Evolutionary conservation across 179 eudicot species (phyloP).

Genomic region (Beta corolliflora): DNA sequence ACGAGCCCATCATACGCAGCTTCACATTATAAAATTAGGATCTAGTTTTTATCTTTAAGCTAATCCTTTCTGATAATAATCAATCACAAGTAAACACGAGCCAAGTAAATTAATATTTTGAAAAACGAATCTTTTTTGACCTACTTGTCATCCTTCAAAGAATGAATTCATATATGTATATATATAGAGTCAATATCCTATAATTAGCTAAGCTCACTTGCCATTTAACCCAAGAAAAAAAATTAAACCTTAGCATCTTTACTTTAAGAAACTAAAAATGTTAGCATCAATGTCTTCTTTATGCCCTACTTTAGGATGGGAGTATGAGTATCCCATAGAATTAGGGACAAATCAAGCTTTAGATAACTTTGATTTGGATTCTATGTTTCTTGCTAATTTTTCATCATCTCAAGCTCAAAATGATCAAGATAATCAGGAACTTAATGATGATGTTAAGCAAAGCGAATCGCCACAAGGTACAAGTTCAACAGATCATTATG

Average conservation of each 20-base stretch:
- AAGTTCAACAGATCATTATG: slow-evolving; percentile 17
- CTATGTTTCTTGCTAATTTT: slow-evolving; percentile 10
- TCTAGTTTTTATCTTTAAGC: not conserved
- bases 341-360: slow-evolving; percentile 20
- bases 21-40: not conserved
- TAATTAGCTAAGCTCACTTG: not conserved
- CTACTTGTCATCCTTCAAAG: not conserved
- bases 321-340: slow-evolving; percentile 25
- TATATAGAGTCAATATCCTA: not conserved
- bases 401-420: slow-evolving; percentile 5
- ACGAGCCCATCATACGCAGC: not conserved
- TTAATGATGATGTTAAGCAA: not conserved
- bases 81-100: not conserved
- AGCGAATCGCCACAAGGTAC: slow-evolving; percentile 21
- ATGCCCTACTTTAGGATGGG: slow-evolving; percentile 25
- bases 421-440: not conserved
- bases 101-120: too few species aligned
- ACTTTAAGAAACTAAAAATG: slow-evolving; percentile 12
- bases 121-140: not conserved
- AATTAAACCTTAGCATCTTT: not conserved
- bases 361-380: slow-evolving; percentile 19
- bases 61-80: not conserved
- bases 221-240: not conserved
- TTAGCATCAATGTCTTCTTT: slow-evolving; percentile 27
- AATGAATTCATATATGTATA: not conserved